phyloP scores from a whole-genome alignment of 306 rosid species.

The Malus sieversii region DNA sequence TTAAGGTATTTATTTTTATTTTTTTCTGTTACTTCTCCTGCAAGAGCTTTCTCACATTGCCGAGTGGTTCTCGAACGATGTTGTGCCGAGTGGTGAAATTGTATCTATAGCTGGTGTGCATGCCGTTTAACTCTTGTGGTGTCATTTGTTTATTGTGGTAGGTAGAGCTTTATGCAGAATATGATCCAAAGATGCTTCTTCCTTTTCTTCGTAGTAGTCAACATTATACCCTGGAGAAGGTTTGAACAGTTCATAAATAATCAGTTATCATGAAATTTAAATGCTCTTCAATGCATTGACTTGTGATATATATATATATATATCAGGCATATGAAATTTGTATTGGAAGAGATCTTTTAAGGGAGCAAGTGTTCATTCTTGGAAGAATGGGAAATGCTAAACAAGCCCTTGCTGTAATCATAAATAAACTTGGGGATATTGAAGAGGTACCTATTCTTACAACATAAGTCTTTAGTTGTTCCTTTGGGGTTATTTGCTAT shows the following conservation, averaged over 20 bases:
- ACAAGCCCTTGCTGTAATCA: constrained; percentile 78
- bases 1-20: not conserved
- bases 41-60: not conserved
- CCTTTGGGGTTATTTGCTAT: not conserved
- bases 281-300: constrained; percentile 11
- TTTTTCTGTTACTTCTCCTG: not conserved
- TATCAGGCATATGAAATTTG: constrained; percentile 87
- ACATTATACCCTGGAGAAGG: constrained; percentile 97
- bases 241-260: constrained; percentile 26
- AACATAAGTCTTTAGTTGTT: constrained; percentile 6
- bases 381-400: constrained; percentile 97
- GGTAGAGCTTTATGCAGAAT: constrained; percentile 98
- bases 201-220: constrained; percentile 95
- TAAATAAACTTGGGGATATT: constrained; percentile 79
- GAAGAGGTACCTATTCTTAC: constrained; percentile 60
- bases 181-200: constrained; percentile 85
- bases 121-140: constrained; percentile 10
- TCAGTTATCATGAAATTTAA: constrained; percentile 10
- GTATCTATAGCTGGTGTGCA: not conserved
- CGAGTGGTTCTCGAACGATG: not conserved
- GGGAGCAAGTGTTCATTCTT: constrained; percentile 89
- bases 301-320: constrained; percentile 9
- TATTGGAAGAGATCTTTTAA: constrained; percentile 53
- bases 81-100: not conserved
- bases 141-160: constrained; percentile 27